Conservation (phyloP, 2,329 filamentous ascomycete species). For the Pseudogymnoascus sp. region DNA sequence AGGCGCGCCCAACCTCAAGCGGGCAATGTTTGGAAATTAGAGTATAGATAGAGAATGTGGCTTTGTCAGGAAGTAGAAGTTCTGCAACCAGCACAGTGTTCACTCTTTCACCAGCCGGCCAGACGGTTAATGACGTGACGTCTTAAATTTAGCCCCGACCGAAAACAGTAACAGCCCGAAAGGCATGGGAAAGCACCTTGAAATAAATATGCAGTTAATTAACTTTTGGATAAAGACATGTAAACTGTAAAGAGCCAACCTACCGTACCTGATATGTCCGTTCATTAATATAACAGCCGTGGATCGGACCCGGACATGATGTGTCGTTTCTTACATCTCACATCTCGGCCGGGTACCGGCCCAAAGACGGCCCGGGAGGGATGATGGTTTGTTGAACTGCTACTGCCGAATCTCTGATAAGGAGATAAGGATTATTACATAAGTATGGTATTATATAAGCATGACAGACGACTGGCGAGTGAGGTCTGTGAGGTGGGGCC, state of each 20-base stretch:
- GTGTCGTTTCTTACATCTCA: not conserved
- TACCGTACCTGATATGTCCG: not conserved
- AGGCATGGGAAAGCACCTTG: not conserved
- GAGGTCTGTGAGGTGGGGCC: too few species aligned
- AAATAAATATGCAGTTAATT: not conserved
- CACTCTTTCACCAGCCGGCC: not conserved
- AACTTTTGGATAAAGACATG: not conserved
- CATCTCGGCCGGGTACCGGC: not conserved
- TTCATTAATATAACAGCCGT: not conserved
- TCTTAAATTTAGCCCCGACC: too few species aligned
- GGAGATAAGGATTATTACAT: not conserved
- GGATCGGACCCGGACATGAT: not conserved
- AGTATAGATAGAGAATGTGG: not conserved
- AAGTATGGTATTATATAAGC: not conserved
- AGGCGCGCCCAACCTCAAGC: not conserved
- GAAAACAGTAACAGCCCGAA: too few species aligned
- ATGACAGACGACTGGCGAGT: not conserved
- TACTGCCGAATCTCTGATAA: not conserved
- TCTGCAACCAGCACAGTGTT: not conserved
- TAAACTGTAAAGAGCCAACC: not conserved
- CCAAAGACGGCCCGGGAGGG: not conserved
- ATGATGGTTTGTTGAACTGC: not conserved
- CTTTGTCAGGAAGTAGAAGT: not conserved
- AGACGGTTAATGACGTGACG: too few species aligned
- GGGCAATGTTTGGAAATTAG: not conserved